Conservation (phyloP, 2,329 filamentous ascomycete genomes). For the Verticillium nubilum region DNA sequence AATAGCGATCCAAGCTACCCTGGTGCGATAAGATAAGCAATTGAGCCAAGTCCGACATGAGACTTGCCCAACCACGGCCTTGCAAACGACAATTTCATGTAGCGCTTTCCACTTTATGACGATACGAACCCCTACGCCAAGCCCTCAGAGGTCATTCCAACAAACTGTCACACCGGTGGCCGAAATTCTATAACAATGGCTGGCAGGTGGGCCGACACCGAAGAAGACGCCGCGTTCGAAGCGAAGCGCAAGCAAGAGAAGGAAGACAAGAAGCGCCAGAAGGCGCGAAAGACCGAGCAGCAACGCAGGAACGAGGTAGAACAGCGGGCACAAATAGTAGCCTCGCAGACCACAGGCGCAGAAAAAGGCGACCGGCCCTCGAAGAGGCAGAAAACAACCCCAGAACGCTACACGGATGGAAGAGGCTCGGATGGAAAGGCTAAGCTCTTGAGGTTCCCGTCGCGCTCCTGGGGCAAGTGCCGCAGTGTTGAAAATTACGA, state of each 20-base stretch:
- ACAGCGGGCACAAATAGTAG: slow-evolving; percentile 20
- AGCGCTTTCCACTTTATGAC: neutral
- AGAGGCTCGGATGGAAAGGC: slow-evolving; percentile 24
- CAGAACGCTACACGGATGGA: slow-evolving; percentile 27
- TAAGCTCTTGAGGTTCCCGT: slow-evolving; percentile 67
- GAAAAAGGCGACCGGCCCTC: slow-evolving; percentile 39
- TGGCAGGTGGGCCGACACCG: slow-evolving; percentile 72
- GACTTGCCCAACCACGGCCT: neutral
- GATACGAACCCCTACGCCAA: neutral
- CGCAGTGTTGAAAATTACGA: slow-evolving; percentile 84
- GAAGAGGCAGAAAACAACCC: slow-evolving; percentile 58
- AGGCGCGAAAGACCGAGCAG: slow-evolving; percentile 65
- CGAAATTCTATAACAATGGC: neutral
- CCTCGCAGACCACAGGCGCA: slow-evolving; percentile 20
- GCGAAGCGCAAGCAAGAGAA: slow-evolving; percentile 73
- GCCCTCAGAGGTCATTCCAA: too few relatives aligned
- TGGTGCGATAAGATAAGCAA: neutral
- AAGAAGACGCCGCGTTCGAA: slow-evolving; percentile 71
- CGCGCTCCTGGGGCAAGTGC: slow-evolving; percentile 61
- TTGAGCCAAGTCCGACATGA: neutral
- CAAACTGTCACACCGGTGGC: too few relatives aligned
- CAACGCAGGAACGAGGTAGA: slow-evolving; percentile 53
- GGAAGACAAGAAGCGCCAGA: slow-evolving; percentile 81
- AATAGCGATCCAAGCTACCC: neutral
- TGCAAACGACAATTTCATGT: neutral